phyloP scores from a whole-genome alignment of 129 eudicot genomes.

The Solidago caesia region DNA sequence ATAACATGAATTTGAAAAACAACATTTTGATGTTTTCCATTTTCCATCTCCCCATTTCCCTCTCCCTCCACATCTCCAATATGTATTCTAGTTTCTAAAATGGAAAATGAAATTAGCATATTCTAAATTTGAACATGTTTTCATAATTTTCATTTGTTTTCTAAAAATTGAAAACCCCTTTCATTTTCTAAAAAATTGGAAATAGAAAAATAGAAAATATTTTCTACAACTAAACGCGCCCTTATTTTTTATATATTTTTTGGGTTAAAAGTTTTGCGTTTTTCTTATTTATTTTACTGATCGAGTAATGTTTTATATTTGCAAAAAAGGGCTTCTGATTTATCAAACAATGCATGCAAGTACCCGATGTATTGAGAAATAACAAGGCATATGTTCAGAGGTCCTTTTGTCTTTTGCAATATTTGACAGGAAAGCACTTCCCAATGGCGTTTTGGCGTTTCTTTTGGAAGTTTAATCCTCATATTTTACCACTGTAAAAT shows the following conservation, averaged over 20 bases:
- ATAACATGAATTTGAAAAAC: too few relatives aligned
- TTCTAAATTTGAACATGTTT: too few relatives aligned
- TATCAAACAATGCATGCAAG: conserved; percentile 19
- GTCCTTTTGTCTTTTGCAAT: conserved; percentile 44
- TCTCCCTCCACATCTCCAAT: too few relatives aligned
- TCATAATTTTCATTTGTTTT: too few relatives aligned
- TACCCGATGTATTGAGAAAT: conserved; percentile 32
- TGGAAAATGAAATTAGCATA: too few relatives aligned
- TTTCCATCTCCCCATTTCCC: too few relatives aligned
- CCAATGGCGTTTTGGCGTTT: conserved; percentile 68
- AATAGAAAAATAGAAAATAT: too few relatives aligned
- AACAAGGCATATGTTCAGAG: conserved; percentile 29
- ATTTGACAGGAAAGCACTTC: conserved; percentile 68
- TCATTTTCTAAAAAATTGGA: too few relatives aligned
- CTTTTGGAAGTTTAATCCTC: conserved; percentile 35
- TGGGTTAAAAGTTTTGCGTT: not conserved
- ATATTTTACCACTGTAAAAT: conserved; percentile 17
- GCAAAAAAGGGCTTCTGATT: conserved; percentile 36
- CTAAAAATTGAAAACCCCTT: too few relatives aligned
- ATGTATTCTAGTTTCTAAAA: too few relatives aligned
- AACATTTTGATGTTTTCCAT: too few relatives aligned
- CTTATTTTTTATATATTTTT: not conserved
- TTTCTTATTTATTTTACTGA: not conserved
- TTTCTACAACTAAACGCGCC: too few relatives aligned
- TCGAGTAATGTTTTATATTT: conserved; percentile 10